Evolutionary conservation across 768 basidiomycete species (phyloP), one percentile per base, ranked within the genome.

Genomic region (Boletales sp.): DNA sequence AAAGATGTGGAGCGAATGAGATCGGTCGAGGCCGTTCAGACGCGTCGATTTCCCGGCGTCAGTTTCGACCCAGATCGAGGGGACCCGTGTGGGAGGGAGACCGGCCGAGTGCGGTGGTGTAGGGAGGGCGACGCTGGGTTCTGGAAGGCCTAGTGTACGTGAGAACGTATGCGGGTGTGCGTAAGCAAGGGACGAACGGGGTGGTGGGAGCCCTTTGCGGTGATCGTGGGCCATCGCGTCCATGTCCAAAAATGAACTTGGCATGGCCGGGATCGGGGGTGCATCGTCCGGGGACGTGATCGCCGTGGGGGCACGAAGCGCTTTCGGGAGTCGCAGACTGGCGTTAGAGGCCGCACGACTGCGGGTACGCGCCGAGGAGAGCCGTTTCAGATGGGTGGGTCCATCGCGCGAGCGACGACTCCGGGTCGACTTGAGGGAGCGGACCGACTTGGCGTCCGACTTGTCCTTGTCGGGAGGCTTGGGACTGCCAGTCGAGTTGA

Each of bases 341-440:
- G 80, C 77, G 55, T 83, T 80, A 5, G 86, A 87, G 8, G 80
- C 74, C 2, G 84, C 74, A 38, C 74, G 72, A 62, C 84, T 86
- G 36, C 87, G 77, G 50, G 71, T 77, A 50, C 80, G 78, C 2
- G 89, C 88, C 5, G 88, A 83, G 5, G 76, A 75, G 3, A 90
- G 74, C 8, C 76, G 73, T 34, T 73, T 72, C 31, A 62, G 24
- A 30, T 72, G 61, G 44, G 70, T 75, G 13, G 61, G 57, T 6
- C 59, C 57, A 18, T 63, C 62, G 11, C 65, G 62, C 24, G 58
- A 66, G 3, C 53, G 57, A 34, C 54, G 58, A 19, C 67, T 67
- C 13, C 60, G 62, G 1, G 50, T 57, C 3, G 67, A 54, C 55
- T 62, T 60, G 48, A 49, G 15, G 2, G 65, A 65, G 5, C 47